These are phyloP conservation scores for Petasospora fabianii DNA, from an alignment of 1,139 yeast genomes.

Conservation along the genomic window DNA sequence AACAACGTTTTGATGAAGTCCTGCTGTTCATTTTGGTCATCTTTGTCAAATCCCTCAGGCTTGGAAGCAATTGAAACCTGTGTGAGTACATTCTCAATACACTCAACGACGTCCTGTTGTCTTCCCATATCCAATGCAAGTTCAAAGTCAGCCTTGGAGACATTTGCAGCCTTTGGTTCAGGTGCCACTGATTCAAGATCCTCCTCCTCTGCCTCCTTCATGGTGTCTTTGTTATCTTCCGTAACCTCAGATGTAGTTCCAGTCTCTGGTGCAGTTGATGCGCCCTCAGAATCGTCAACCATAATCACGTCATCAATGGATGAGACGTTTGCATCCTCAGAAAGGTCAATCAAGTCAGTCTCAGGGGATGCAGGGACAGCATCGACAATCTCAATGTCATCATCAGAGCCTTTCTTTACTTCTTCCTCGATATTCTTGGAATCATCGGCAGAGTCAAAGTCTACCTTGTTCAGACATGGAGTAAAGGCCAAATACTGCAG, in stretches of 20 bases:
- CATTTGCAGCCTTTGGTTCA: constrained; percentile 34
- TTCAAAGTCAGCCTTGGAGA: constrained; percentile 62
- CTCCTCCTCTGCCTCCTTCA: constrained; percentile 15
- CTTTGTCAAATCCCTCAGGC: constrained; percentile 54
- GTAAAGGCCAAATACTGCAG: constrained; percentile 86
- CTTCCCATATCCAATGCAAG: constrained; percentile 77
- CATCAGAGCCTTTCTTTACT: not conserved
- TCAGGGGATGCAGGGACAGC: not conserved
- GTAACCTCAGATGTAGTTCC: not conserved
- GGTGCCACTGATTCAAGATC: constrained; percentile 7
- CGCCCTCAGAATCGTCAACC: not conserved
- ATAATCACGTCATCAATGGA: not conserved
- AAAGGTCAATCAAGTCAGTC: constrained; percentile 1
- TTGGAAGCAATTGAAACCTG: constrained; percentile 88
- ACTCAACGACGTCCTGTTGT: constrained; percentile 97
- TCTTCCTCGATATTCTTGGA: not conserved
- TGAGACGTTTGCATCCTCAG: not conserved
- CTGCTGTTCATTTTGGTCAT: constrained; percentile 70
- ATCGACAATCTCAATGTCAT: not conserved
- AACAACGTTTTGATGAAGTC: constrained; percentile 78
- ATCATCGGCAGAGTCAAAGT: constrained; percentile 35
- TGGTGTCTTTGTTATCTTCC: too few species aligned
- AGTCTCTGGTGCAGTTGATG: too few species aligned
- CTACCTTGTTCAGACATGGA: constrained; percentile 66
- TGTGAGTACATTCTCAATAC: constrained; percentile 90